Evolutionary conservation across 129 eudicot species (phyloP), one percentile per base, ranked within the genome.

Genomic region (Ambrosia trifida): DNA sequence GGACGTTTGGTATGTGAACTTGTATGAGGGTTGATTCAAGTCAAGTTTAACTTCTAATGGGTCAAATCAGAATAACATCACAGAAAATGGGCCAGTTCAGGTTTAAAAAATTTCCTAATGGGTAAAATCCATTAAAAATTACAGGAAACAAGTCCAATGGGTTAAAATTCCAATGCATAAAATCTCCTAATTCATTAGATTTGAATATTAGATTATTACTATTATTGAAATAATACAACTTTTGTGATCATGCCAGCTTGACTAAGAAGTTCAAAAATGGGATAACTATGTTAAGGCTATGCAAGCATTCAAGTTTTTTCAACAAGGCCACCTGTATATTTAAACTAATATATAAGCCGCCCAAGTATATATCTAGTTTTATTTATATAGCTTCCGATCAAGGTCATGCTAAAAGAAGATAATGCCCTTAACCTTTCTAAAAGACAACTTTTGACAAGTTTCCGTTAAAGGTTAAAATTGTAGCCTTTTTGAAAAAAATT

Each of bases 241-340:
- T 51, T 5, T 51, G 28, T 16, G 9, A 51, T 51, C 28, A 16
- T 17, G 18, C 7, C 28, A 24, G 28, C 28, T 51, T 51, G 57
- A 50, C 57, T 16, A 50, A 50, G 57, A 52, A 52, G 12, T 7
- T 17, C 12, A 52, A 52, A 19, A 30, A 11, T 41, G 46, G n/a
- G n/a, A 10, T 44, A 52, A 52, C 0, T 19, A 17, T 52, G 60
- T 18, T 11, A 53, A 18, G 32, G 60, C 31, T 31, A 52, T 9
- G 12, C 28, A 52, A 18, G 28, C 24, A 18, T 18, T 18, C 58
- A 52, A 17, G 30, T 52, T 52, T 52, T 52, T 6, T 52, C 58
- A 52, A 16, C 58, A 52, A 52, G 58, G 28, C 28, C 58, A 52
- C 30, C 58, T 52, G 18, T 11, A 52, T 52, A 52, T 52, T 52